Evolutionary conservation across 306 rosid species (phyloP).

Genomic region (Castanea crenata): DNA sequence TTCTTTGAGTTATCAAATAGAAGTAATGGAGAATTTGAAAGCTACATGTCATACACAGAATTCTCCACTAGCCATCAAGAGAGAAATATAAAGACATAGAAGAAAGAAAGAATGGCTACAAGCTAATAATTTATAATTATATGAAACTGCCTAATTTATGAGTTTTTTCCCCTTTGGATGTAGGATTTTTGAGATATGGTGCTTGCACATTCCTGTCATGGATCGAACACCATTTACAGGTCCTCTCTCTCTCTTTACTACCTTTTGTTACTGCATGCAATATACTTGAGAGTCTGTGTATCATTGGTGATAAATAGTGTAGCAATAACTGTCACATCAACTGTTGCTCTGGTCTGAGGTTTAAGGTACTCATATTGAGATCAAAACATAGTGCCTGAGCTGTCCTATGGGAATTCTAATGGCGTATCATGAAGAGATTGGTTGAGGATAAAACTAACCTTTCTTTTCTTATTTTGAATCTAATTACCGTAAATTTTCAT

Average conservation of each 20-base stretch:
- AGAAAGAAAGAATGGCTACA: neutral
- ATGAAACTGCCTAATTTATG: slow-evolving; percentile 6
- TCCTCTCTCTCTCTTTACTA: slow-evolving; percentile 1
- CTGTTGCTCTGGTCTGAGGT: slow-evolving; percentile 2
- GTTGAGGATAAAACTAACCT: slow-evolving; percentile 6
- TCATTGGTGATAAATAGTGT: neutral
- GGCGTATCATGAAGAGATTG: neutral
- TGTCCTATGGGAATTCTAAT: neutral
- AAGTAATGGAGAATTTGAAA: slow-evolving; percentile 9
- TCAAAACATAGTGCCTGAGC: neutral
- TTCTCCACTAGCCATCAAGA: slow-evolving; percentile 10
- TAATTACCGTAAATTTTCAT: slow-evolving; percentile 1
- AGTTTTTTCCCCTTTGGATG: slow-evolving; percentile 22
- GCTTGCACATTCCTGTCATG: slow-evolving; percentile 85
- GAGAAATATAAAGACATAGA: neutral
- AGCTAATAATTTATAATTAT: neutral
- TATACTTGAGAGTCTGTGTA: neutral
- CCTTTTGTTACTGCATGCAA: neutral
- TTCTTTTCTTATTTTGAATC: neutral
- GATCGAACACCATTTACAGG: slow-evolving; percentile 80
- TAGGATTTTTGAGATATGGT: slow-evolving; percentile 77
- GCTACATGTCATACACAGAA: neutral
- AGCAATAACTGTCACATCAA: neutral
- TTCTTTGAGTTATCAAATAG: neutral
- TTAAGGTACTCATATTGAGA: neutral